Evolutionary conservation across 2,329 filamentous ascomycete genomes (phyloP), one percentile per base, ranked within the genome.

Genomic region (Pseudopithomyces chartarum): DNA sequence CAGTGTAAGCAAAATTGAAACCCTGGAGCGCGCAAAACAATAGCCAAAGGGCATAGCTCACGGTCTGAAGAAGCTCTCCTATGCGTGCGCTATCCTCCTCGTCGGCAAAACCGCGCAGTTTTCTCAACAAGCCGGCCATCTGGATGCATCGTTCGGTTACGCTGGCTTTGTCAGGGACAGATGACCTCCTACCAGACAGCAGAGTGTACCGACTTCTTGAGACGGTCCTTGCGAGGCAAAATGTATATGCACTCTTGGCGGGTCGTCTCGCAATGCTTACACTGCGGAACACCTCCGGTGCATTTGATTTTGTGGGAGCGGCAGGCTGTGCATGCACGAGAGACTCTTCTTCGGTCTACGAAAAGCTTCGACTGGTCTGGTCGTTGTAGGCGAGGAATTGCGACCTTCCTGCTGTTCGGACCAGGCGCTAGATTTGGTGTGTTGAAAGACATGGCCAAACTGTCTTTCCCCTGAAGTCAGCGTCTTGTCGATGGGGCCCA

Each of bases 271-370:
- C 76, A 79, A 40, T 76, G 74, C 45, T 71, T 70, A 57, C 76
- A 78, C 6, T 57, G 50, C 22, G 76, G 76, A 39, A 61, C 66
- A 44, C 72, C 66, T 22, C 76, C 76, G 36, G 73, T 72, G 59
- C 76, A 78, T 56, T 76, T 78, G 62, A 77, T 74, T 62, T 78
- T 78, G 47, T 76, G 70, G 52, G 64, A 63, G 33, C 76, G 74
- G 62, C 76, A 78, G 42, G 69, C 68, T 22, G 67, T 71, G 55
- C 69, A 72, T 50, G 69, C 69, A 32, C 69, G 63, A 33, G 64
- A 51, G n/a, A 72, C 69, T 51, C 68, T 57, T 32, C 64, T 62
- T 39, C 63, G 61, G 22, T 71, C 68, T 43, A 62, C 69, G 23
- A 47, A 47, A 17, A 55, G 45, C 17, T 57, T 56, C 36, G 48